Evolutionary conservation across 2,329 filamentous ascomycete species (phyloP).

Genomic region (Chaetomium strumarium): DNA sequence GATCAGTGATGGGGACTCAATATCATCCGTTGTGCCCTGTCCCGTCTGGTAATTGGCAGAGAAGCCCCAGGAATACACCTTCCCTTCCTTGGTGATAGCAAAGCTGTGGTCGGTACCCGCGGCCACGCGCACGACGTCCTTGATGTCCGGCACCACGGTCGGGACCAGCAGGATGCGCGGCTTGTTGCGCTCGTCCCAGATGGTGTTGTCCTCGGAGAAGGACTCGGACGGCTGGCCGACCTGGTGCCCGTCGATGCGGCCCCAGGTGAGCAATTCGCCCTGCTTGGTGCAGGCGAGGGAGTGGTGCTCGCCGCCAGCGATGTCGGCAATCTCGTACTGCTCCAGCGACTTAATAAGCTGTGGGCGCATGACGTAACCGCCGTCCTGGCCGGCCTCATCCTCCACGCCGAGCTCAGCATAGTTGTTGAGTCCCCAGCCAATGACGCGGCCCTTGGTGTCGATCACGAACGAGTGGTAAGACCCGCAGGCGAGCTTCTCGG

Average conservation of each 20-base stretch:
- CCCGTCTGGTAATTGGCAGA: conserved; percentile 76
- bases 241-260: conserved; percentile 50
- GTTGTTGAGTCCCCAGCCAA: conserved; percentile 81
- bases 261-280: conserved; percentile 56
- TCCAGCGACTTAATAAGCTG: conserved; percentile 60
- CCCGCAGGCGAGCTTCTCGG: conserved; percentile 60
- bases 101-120: conserved; percentile 70
- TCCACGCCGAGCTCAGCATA: conserved; percentile 61
- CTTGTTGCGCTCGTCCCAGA: conserved; percentile 57
- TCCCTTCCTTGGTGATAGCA: conserved; percentile 61
- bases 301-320: conserved; percentile 69
- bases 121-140: conserved; percentile 52
- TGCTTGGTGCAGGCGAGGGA: conserved; percentile 56
- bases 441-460: conserved; percentile 63
- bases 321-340: conserved; percentile 56
- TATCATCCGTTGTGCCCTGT: conserved; percentile 70
- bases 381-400: conserved; percentile 66
- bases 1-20: conserved; percentile 69
- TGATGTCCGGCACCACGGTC: conserved; percentile 49
- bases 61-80: conserved; percentile 76
- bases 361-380: conserved; percentile 67
- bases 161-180: conserved; percentile 69
- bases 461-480: conserved; percentile 81
- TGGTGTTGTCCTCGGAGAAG: conserved; percentile 52
- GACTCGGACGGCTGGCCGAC: conserved; percentile 52